phyloP scores from a whole-genome alignment of 305 asterid species.

The Fraxinus nigra region DNA sequence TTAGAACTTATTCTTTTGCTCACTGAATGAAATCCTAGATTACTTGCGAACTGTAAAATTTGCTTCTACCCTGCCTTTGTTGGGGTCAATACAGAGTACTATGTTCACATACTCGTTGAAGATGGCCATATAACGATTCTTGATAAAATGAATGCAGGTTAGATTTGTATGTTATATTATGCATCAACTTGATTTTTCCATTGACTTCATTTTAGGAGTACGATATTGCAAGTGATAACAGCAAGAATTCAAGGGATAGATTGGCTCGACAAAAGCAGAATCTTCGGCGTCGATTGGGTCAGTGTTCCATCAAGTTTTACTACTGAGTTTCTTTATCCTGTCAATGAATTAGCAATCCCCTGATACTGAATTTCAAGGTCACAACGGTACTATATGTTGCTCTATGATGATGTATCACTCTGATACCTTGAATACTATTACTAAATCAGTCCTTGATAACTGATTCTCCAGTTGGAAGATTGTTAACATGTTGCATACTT shows the following conservation, averaged over 20 bases:
- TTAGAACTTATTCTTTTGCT: neutral
- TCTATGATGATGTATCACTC: neutral
- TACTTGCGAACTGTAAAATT: neutral
- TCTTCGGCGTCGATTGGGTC: conserved; percentile 87
- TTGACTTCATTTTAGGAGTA: conserved; percentile 65
- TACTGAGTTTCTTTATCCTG: neutral
- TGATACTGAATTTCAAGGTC: neutral
- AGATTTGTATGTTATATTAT: conserved; percentile 11
- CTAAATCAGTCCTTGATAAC: neutral
- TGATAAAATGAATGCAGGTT: conserved; percentile 9
- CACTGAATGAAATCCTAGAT: neutral
- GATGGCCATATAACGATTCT: conserved; percentile 14
- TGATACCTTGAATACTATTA: neutral
- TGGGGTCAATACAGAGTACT: neutral
- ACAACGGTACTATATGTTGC: neutral
- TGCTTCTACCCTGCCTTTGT: neutral
- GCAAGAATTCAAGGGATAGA: conserved; percentile 84
- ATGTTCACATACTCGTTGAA: neutral
- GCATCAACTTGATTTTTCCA: conserved; percentile 25
- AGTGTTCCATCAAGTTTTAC: conserved; percentile 24
- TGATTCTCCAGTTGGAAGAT: neutral
- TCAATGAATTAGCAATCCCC: neutral
- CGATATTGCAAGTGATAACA: conserved; percentile 73
- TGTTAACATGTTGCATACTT: neutral
- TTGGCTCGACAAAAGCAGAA: conserved; percentile 91